A percentile compares a stretch with the other conserved stretches of the same genome.
Evolutionary conservation across 2,329 filamentous ascomycete species (phyloP).

Genomic region (Keithomyces neogunnii): DNA sequence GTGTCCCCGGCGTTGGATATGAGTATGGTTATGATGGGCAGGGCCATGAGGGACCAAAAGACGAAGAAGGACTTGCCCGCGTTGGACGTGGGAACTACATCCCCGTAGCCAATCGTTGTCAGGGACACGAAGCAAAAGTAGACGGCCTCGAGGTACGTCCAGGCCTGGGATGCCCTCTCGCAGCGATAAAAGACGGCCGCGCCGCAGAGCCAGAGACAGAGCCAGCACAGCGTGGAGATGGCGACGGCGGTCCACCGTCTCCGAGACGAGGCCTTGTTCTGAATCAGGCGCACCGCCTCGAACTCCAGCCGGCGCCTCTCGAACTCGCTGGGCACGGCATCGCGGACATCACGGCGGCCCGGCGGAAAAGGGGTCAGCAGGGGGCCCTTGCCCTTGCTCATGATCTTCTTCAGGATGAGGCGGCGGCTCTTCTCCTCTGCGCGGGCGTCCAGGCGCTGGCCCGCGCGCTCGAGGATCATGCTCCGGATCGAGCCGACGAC

Average conservation of each 20-base stretch:
- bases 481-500: conserved; percentile 73
- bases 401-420: conserved; percentile 33
- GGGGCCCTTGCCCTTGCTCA: conserved; percentile 24
- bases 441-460: conserved; percentile 44
- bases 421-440: conserved; percentile 53
- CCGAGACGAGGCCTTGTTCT: conserved; percentile 53
- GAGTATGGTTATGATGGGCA: conserved; percentile 85
- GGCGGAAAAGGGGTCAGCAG: conserved; percentile 40
- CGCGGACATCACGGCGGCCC: not conserved
- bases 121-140: conserved; percentile 83
- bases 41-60: conserved; percentile 79
- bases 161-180: conserved; percentile 45
- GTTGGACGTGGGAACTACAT: conserved; percentile 66
- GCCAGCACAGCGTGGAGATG: conserved; percentile 59
- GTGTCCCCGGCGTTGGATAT: conserved; percentile 81
- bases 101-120: conserved; percentile 82
- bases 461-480: conserved; percentile 50
- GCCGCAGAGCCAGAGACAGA: conserved; percentile 71
- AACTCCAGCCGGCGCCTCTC: conserved; percentile 64
- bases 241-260: conserved; percentile 67
- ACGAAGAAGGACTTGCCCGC: conserved; percentile 80
- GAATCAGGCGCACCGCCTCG: conserved; percentile 72
- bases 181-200: conserved; percentile 60
- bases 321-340: conserved; percentile 30
- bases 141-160: conserved; percentile 72